Percentiles rank a stretch among this genome's conserved stretches.
Conservation (phyloP, 139 green algal species). For the Haematococcus lacustris region DNA sequence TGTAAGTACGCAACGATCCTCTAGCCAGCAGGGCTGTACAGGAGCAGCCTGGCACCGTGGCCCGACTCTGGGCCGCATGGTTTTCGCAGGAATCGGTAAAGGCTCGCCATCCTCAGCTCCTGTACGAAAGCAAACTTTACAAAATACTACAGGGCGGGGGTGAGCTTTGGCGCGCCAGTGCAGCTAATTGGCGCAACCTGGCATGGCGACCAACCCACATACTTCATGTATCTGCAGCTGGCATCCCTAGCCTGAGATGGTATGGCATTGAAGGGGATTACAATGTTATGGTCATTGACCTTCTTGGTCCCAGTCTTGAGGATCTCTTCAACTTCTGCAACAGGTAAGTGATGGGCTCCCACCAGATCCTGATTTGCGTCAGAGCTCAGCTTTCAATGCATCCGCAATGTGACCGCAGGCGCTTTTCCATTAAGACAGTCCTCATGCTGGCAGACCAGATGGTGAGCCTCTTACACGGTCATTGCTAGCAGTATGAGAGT, state of each 20-base stretch:
- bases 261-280: constrained; percentile 98
- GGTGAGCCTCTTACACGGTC: constrained; percentile 34
- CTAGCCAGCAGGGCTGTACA: too few relatives aligned
- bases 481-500: background rate
- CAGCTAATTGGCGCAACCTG: background rate
- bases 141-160: constrained; percentile 88
- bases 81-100: constrained; percentile 76
- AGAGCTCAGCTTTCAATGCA: constrained; percentile 92
- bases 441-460: constrained; percentile 99
- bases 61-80: too few relatives aligned
- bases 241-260: constrained; percentile 96
- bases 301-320: constrained; percentile 92
- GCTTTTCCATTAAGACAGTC: constrained; percentile 97
- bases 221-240: constrained; percentile 54
- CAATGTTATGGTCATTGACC: constrained; percentile 99
- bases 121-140: constrained; percentile 94
- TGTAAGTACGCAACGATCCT: constrained; percentile 54
- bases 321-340: constrained; percentile 99
- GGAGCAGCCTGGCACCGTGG: too few relatives aligned
- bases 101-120: constrained; percentile 84
- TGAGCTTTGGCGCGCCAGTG: constrained; percentile 26
- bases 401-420: constrained; percentile 99
- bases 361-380: too few relatives aligned
- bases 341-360: too few relatives aligned
- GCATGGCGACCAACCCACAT: background rate